A percentile compares a stretch with the other conserved stretches of the same genome.
Evolutionary conservation across 2,329 filamentous ascomycete species (phyloP).

Genomic region (Colletotrichum limetticola): DNA sequence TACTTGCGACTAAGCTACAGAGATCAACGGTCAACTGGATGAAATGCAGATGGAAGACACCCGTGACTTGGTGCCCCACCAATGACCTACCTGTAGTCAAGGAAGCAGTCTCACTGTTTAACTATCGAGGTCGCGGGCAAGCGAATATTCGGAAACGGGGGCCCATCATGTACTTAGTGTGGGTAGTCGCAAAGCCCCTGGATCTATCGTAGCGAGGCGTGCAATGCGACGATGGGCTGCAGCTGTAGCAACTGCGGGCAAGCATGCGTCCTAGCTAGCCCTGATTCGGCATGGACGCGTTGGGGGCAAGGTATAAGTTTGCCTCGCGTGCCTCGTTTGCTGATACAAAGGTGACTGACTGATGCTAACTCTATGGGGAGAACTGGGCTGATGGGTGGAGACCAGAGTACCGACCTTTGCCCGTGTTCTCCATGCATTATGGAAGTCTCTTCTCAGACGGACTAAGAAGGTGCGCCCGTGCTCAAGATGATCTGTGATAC

Average conservation of each 20-base stretch:
- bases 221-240: slow-evolving; percentile 9
- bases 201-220: neutral
- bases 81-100: neutral
- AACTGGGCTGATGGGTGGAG: neutral
- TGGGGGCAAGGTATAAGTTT: neutral
- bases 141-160: neutral
- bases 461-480: neutral
- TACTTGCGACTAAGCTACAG: no score
- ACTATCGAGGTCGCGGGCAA: neutral
- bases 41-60: no score
- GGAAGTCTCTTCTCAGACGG: neutral
- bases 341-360: neutral
- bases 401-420: neutral
- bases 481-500: neutral
- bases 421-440: rapidly evolving
- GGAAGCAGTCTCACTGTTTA: neutral
- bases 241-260: slow-evolving; percentile 25
- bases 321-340: neutral
- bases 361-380: neutral
- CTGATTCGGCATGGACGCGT: slow-evolving; percentile 16
- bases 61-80: no score
- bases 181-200: neutral
- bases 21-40: no score
- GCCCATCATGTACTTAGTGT: neutral
- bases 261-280: slow-evolving; percentile 2